phyloP scores from a whole-genome alignment of 75 land plant genomes.

The Isoetes taiwanensis region DNA sequence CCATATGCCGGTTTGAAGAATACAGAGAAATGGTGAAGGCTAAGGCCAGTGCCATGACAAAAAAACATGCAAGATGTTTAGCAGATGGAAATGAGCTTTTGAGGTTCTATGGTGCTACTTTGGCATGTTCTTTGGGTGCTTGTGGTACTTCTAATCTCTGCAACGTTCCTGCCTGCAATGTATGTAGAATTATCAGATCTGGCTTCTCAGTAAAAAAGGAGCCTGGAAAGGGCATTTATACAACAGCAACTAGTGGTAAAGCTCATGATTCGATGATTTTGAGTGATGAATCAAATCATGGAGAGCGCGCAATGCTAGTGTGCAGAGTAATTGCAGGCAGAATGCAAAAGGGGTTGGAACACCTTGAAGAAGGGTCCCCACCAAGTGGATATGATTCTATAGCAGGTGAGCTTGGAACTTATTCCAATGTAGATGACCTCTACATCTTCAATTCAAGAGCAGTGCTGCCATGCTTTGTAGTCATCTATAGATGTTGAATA shows the following conservation, averaged over 20 bases:
- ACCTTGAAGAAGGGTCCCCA: constrained; percentile 37
- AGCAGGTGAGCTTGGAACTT: constrained; percentile 59
- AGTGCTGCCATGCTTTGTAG: constrained; percentile 83
- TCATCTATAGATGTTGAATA: constrained; percentile 66
- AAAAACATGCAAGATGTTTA: constrained; percentile 74
- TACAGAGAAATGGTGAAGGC: constrained; percentile 61
- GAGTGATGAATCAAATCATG: constrained; percentile 15
- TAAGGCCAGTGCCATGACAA: constrained; percentile 58
- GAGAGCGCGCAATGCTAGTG: constrained; percentile 55
- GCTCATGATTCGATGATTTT: constrained; percentile 49
- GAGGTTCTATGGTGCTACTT: constrained; percentile 60
- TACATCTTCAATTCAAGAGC: constrained; percentile 64
- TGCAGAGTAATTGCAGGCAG: constrained; percentile 86
- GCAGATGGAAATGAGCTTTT: constrained; percentile 86
- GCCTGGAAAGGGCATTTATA: constrained; percentile 45
- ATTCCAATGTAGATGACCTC: constrained; percentile 61
- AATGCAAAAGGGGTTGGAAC: constrained; percentile 58
- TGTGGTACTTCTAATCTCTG: constrained; percentile 55
- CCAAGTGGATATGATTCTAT: constrained; percentile 62
- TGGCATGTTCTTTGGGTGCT: constrained; percentile 50
- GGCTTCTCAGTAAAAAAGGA: constrained; percentile 50
- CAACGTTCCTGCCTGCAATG: constrained; percentile 38
- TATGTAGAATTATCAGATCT: constrained; percentile 51
- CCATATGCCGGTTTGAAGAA: constrained; percentile 64
- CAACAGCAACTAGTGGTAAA: constrained; percentile 68